Evolutionary conservation across 1,284 basidiomycete genomes (phyloP), one percentile per base, ranked within the genome.

Genomic region (Mycosarcoma mackinlayi): DNA sequence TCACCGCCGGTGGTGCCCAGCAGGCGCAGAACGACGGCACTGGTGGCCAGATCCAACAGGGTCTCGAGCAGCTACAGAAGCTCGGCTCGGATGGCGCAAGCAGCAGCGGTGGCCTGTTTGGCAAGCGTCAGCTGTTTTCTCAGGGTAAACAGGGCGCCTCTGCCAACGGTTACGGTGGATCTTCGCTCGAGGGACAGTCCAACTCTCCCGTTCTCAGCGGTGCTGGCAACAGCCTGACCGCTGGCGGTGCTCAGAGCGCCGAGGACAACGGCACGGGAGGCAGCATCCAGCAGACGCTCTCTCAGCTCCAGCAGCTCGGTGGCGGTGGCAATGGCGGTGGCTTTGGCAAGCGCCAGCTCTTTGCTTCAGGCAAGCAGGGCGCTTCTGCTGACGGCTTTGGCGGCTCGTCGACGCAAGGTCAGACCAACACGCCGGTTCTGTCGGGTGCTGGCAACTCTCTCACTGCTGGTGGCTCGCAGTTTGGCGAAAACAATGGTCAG

Each of bases 331-430:
- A n/a, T n/a, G n/a, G 58, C 25, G 58, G 56, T 27, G 56, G 56
- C 8, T 31, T 48, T 13, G 41, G 41, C 30, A 58, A 46, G 55
- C 55, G 55, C 28, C 55, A 58, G 48, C 51, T 54, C 18, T 61
- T 55, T n/a, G 51, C 46, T 19, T 19, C 16, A 14, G 58, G 51
- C 46, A 49, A 54, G 51, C 58, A 61, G 51, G 58, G 58, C 23
- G 51, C 58, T 44, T 61, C 59, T 11, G 59, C 59, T 41, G 47
- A 62, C 16, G 59, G 59, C 13, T 55, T 54, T 40, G 52, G 52
- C 11, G 53, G 53, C 19, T 18, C 28, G 4, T 41, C 53, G 6
- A 14, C 10, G 16, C 45, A 41, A 38, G 45, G 45, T 18, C 37
- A 56, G 44, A 31, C n/a, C 37, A 56, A 48, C 45, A 14, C 21